Evolutionary conservation across 345 rosid genomes (phyloP).

Genomic region (Hevea brasiliensis): DNA sequence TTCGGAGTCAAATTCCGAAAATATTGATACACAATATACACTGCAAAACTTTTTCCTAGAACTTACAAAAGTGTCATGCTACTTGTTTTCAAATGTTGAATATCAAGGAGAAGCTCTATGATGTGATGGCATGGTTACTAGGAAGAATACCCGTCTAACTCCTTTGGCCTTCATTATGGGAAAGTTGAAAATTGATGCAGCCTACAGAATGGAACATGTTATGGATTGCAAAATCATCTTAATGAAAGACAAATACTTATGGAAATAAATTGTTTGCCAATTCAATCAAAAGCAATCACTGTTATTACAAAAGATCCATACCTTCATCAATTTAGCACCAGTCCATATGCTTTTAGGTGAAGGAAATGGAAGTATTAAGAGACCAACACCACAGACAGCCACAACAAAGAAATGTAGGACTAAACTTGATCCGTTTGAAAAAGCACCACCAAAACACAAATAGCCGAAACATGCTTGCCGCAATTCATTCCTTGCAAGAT

Average conservation of each 20-base stretch:
- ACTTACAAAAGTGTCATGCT: no score
- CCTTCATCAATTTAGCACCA: constrained; percentile 45
- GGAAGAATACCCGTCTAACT: background rate
- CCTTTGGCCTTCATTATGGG: background rate
- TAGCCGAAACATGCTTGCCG: constrained; percentile 51
- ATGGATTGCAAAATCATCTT: no score
- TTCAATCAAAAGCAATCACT: background rate
- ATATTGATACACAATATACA: no score
- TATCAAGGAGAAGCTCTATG: no score
- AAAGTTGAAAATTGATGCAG: background rate
- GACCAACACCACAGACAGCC: constrained; percentile 48
- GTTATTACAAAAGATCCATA: constrained; percentile 10
- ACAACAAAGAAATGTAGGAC: constrained; percentile 49
- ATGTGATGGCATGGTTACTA: no score
- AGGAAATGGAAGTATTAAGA: constrained; percentile 50
- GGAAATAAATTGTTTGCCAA: background rate
- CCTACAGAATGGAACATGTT: background rate
- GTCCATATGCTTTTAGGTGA: constrained; percentile 47
- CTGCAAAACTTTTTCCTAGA: no score
- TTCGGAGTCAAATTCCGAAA: no score
- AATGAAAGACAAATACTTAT: no score
- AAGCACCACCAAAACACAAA: constrained; percentile 47
- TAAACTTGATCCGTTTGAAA: constrained; percentile 45
- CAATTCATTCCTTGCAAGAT: constrained; percentile 49
- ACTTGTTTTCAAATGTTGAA: no score